Percentiles rank a stretch among this genome's conserved stretches.
Evolutionary conservation across 2,329 filamentous ascomycete genomes (phyloP).

Genomic region (Peltaster fructicola): DNA sequence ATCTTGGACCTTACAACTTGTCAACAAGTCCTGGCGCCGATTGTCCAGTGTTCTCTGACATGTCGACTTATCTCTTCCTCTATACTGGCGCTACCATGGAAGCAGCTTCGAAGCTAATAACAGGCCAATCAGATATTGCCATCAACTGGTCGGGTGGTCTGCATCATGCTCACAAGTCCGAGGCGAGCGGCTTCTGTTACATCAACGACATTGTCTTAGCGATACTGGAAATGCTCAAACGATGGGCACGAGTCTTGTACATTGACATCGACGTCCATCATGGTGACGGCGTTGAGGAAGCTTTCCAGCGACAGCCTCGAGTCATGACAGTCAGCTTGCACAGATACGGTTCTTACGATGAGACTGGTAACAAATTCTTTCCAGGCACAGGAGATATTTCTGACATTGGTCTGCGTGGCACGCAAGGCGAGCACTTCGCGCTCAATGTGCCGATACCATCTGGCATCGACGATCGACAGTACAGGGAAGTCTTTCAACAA

Average conservation of each 20-base stretch:
- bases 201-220: conserved; percentile 94
- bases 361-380: conserved; percentile 31
- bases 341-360: conserved; percentile 70
- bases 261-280: conserved; percentile 87
- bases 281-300: conserved; percentile 73
- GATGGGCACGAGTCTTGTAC: conserved; percentile 69
- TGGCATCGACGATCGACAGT: conserved; percentile 53
- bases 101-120: conserved; percentile 72
- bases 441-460: conserved; percentile 50
- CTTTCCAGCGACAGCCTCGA: conserved; percentile 71
- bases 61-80: conserved; percentile 85
- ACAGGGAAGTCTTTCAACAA: conserved; percentile 62
- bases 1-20: conserved; percentile 52
- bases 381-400: conserved; percentile 47
- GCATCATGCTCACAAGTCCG: conserved; percentile 84
- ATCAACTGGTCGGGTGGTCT: conserved; percentile 96
- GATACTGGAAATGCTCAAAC: conserved; percentile 66
- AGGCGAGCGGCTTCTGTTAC: conserved; percentile 95
- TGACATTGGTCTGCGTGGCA: conserved; percentile 51
- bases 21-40: conserved; percentile 45
- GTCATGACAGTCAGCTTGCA: conserved; percentile 88
- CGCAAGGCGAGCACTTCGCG: conserved; percentile 51
- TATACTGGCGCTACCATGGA: conserved; percentile 80
- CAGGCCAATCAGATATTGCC: conserved; percentile 77
- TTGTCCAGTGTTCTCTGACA: conserved; percentile 88